Evolutionary conservation across 495 filamentous ascomycete genomes (phyloP).

Genomic region (Tuber indicum): DNA sequence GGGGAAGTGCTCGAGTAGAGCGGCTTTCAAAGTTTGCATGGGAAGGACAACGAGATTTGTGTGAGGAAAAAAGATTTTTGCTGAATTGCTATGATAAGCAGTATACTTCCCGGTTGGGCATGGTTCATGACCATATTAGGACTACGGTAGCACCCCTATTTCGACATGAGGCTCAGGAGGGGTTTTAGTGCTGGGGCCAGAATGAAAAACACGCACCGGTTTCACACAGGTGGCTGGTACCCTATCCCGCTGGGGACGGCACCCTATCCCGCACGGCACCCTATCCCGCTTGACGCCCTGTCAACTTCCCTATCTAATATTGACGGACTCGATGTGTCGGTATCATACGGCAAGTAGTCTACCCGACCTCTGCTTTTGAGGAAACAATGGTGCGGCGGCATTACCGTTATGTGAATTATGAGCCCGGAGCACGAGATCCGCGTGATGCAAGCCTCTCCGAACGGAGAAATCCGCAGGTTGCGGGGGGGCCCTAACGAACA

Average conservation of each 20-base stretch:
- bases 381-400: neutral
- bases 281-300: neutral
- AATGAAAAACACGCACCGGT: neutral
- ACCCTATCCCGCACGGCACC: neutral
- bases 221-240: neutral
- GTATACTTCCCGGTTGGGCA: too few relatives aligned
- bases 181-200: neutral
- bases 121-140: too few relatives aligned
- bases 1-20: too few relatives aligned
- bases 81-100: too few relatives aligned
- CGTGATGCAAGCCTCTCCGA: neutral
- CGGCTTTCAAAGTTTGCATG: too few relatives aligned
- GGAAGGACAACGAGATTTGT: too few relatives aligned
- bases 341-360: neutral
- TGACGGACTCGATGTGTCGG: neutral
- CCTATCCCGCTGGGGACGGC: neutral
- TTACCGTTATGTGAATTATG: neutral
- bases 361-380: neutral
- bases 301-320: neutral
- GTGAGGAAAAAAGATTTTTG: too few relatives aligned
- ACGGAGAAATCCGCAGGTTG: neutral
- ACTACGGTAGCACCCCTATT: too few relatives aligned
- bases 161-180: too few relatives aligned
- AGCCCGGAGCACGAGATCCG: neutral
- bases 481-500: neutral